Percentiles rank a stretch among this genome's conserved stretches.
These are phyloP conservation scores for Leccinum laetum DNA, from an alignment of 1,284 basidiomycete species.

Conservation along the genomic window DNA sequence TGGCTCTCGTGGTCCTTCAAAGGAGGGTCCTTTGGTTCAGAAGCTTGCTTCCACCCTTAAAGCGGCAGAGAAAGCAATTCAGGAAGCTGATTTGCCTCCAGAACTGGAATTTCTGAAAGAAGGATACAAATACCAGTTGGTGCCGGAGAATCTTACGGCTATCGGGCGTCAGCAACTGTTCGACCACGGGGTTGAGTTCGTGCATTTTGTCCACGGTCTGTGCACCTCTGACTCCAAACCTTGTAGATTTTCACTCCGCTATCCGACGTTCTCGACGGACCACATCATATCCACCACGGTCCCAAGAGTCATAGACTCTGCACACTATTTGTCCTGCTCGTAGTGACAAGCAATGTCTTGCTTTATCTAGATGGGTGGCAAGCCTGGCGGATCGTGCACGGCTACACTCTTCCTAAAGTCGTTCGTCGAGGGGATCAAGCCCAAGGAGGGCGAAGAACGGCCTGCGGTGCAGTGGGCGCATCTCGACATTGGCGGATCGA, in stretches of 20 bases:
- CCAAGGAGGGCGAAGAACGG: slow-evolving; percentile 44
- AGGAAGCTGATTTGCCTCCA: slow-evolving; percentile 32
- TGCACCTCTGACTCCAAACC: slow-evolving; percentile 2
- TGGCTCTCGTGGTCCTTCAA: no score
- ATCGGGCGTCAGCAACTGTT: slow-evolving; percentile 18
- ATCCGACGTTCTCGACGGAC: slow-evolving; percentile 28
- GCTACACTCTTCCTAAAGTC: slow-evolving; percentile 88
- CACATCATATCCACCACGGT: slow-evolving; percentile 39
- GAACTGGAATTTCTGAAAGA: slow-evolving; percentile 41
- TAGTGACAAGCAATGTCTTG: not conserved
- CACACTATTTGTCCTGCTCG: slow-evolving; percentile 5
- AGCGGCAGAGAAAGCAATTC: slow-evolving; percentile 24
- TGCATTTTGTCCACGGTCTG: not conserved
- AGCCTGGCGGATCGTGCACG: slow-evolving; percentile 74
- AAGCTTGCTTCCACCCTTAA: no score
- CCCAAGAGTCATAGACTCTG: slow-evolving; percentile 27
- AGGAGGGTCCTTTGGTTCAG: slow-evolving; percentile 10
- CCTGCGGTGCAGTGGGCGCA: slow-evolving; percentile 75
- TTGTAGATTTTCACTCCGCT: slow-evolving; percentile 20
- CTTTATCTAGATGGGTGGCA: slow-evolving; percentile 55
- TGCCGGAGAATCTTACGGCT: slow-evolving; percentile 19
- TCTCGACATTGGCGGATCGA: slow-evolving; percentile 83
- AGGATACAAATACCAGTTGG: slow-evolving; percentile 36
- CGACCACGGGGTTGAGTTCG: slow-evolving; percentile 21
- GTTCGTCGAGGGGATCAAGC: slow-evolving; percentile 75